Evolutionary conservation across 345 rosid species (phyloP).

Genomic region (Pistacia integerrima): DNA sequence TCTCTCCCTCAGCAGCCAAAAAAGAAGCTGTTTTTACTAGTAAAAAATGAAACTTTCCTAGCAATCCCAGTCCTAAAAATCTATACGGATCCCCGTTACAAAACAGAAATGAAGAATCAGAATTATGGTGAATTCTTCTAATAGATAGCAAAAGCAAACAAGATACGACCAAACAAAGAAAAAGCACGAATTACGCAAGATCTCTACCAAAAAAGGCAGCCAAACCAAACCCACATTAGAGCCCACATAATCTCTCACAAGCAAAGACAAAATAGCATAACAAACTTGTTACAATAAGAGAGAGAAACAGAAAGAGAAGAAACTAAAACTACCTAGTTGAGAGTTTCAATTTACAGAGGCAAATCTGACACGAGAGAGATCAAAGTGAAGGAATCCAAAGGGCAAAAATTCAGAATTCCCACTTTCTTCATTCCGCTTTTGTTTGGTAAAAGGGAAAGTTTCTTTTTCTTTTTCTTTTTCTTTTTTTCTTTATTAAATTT

Average conservation of each 20-base stretch:
- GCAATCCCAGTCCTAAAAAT: slow-evolving; percentile 25
- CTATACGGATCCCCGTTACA: slow-evolving; percentile 6
- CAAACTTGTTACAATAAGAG: background rate
- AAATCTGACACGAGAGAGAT: slow-evolving; percentile 36
- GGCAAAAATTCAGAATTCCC: slow-evolving; percentile 37
- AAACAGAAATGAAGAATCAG: background rate
- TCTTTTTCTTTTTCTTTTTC: slow-evolving; percentile 12
- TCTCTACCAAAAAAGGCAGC: slow-evolving; percentile 37
- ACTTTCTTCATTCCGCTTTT: slow-evolving; percentile 40
- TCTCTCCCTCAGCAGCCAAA: slow-evolving; percentile 16
- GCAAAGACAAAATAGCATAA: slow-evolving; percentile 22
- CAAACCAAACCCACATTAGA: slow-evolving; percentile 39
- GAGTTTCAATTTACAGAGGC: slow-evolving; percentile 31
- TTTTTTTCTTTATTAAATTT: background rate
- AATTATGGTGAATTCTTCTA: background rate
- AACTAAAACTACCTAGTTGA: slow-evolving; percentile 22
- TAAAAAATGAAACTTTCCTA: slow-evolving; percentile 21
- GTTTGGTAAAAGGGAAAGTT: slow-evolving; percentile 71
- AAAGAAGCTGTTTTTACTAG: slow-evolving; percentile 19
- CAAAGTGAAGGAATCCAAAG: slow-evolving; percentile 42
- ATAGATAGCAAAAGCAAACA: background rate
- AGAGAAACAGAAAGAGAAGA: slow-evolving; percentile 12
- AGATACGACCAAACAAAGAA: slow-evolving; percentile 32
- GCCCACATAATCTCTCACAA: slow-evolving; percentile 18
- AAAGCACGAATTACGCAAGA: slow-evolving; percentile 25